Conservation (phyloP, 345 rosid genomes). For the Crucihimalaya himalaica region DNA sequence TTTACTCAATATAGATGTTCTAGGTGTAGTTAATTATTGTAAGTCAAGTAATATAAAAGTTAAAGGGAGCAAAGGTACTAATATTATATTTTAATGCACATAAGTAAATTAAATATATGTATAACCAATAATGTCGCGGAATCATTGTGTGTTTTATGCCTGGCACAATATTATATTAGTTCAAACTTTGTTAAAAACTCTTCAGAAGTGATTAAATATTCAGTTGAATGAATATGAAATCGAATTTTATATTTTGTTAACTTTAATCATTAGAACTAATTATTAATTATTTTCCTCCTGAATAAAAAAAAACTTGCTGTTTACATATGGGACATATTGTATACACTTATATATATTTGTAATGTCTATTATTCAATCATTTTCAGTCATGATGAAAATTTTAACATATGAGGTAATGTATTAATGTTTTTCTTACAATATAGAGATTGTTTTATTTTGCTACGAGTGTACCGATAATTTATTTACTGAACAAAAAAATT, state of each 20-base stretch:
- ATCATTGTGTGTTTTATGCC: conserved; percentile 38
- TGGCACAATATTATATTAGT: conserved; percentile 37
- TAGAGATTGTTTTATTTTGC: background rate
- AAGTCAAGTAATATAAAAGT: conserved; percentile 25
- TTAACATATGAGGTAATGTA: background rate
- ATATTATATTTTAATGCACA: conserved; percentile 15
- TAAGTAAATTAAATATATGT: conserved; percentile 33
- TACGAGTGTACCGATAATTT: background rate
- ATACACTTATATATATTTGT: background rate
- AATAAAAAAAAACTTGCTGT: background rate
- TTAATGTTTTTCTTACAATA: background rate
- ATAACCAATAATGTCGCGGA: conserved; percentile 36
- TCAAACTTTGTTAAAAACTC: conserved; percentile 37
- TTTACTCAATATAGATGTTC: conserved; percentile 23
- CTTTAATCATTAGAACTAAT: conserved; percentile 31
- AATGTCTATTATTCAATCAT: background rate
- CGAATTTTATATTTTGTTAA: conserved; percentile 18
- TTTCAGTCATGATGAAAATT: background rate
- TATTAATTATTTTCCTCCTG: background rate
- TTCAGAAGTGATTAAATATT: conserved; percentile 38
- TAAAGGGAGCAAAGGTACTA: conserved; percentile 23
- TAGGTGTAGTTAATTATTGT: conserved; percentile 9
- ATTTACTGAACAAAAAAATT: conserved; percentile 6
- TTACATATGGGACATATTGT: background rate
- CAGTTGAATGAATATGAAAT: conserved; percentile 21